A percentile compares a stretch with the other conserved stretches of the same genome.
Conservation (phyloP, 176 grass and related monocot species). For the Dendrocalamus sinicus region DNA sequence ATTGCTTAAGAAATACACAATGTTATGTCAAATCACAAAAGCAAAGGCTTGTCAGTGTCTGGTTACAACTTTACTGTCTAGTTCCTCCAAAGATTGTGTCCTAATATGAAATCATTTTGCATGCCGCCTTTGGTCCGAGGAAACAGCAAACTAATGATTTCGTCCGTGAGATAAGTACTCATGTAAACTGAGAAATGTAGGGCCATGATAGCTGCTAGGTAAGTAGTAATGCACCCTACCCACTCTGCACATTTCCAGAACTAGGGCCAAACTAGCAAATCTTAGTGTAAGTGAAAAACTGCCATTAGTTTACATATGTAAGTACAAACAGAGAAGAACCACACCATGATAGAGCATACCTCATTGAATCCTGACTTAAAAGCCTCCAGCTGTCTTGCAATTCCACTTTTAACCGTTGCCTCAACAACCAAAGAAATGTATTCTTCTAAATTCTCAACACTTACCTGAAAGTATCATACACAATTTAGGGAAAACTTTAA, state of each 20-base stretch:
- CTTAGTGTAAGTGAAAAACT: slow-evolving; percentile 18
- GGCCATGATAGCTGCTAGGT: not conserved
- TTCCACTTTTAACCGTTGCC: slow-evolving; percentile 71
- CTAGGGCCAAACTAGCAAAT: not conserved
- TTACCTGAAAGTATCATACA: slow-evolving; percentile 62
- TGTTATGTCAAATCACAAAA: slow-evolving; percentile 4
- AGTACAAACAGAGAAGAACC: slow-evolving; percentile 5
- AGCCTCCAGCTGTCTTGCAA: slow-evolving; percentile 75
- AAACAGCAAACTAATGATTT: not conserved
- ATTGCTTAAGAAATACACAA: slow-evolving; percentile 14
- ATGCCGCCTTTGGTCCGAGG: not conserved
- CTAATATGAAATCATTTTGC: not conserved
- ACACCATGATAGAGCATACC: slow-evolving; percentile 53
- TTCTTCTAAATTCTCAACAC: slow-evolving; percentile 74
- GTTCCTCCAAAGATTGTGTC: slow-evolving; percentile 5
- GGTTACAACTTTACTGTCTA: slow-evolving; percentile 5
- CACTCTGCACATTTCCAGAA: slow-evolving; percentile 5
- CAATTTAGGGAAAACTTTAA: slow-evolving; percentile 30
- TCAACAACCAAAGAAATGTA: slow-evolving; percentile 77
- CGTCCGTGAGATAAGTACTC: not conserved
- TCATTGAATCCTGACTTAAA: slow-evolving; percentile 95
- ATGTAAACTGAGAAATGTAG: slow-evolving; percentile 12
- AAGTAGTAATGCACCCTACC: not conserved
- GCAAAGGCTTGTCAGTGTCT: not conserved
- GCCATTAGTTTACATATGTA: not conserved